phyloP scores from a whole-genome alignment of 768 basidiomycete species.

The Inosperma sp. region DNA sequence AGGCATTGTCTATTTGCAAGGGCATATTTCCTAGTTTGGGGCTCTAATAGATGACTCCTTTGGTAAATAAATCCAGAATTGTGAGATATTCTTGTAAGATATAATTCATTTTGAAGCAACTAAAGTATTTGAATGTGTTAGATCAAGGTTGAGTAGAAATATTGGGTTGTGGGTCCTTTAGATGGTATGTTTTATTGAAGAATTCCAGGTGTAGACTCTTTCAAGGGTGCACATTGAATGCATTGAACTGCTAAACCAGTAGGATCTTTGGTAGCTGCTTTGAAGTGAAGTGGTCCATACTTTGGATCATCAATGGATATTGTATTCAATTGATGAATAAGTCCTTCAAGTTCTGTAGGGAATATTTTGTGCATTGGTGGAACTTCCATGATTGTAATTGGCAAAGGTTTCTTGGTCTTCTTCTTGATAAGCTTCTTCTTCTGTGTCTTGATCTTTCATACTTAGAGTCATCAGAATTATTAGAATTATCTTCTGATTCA shows the following conservation, averaged over 20 bases:
- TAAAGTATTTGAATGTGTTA: slow-evolving; percentile 3
- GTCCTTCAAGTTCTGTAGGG: background rate
- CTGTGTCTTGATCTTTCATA: background rate
- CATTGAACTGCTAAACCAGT: background rate
- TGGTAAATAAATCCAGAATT: slow-evolving; percentile 1
- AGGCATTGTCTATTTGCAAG: background rate
- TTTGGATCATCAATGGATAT: background rate
- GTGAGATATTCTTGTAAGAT: slow-evolving; percentile 1
- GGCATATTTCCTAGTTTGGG: background rate
- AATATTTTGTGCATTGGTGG: background rate
- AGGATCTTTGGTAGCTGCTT: background rate
- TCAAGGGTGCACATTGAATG: background rate
- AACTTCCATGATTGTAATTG: background rate
- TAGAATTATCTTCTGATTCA: background rate
- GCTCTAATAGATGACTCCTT: background rate
- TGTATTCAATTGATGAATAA: slow-evolving; percentile 3
- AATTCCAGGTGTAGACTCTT: background rate
- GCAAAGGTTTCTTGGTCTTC: background rate
- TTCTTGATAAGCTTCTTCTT: background rate
- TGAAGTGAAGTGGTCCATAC: background rate
- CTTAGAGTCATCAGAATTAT: too few species aligned
- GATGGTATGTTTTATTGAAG: background rate
- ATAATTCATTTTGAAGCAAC: slow-evolving; percentile 7
- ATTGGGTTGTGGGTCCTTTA: background rate
- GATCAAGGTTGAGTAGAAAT: background rate